Conservation (phyloP, 2,329 filamentous ascomycete species). For the Pezicula radicicola region DNA sequence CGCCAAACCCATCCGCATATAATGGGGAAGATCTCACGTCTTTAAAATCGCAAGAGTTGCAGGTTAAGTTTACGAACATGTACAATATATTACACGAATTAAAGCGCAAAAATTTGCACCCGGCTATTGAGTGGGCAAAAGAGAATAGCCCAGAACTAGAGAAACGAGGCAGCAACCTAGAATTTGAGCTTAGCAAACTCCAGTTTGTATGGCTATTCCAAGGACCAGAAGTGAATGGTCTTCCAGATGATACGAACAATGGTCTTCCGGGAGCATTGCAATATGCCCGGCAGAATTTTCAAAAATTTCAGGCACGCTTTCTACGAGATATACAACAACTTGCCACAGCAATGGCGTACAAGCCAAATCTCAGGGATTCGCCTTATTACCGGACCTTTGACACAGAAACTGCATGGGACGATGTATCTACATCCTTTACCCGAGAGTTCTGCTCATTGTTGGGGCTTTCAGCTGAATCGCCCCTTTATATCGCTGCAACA, state of each 20-base stretch:
- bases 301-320: conserved; percentile 71
- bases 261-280: conserved; percentile 64
- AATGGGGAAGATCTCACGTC: conserved; percentile 44
- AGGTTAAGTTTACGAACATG: conserved; percentile 82
- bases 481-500: conserved; percentile 88
- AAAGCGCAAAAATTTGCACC: conserved; percentile 69
- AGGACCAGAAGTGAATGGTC: conserved; percentile 51
- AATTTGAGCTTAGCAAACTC: conserved; percentile 89
- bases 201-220: conserved; percentile 89
- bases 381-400: conserved; percentile 81
- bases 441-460: conserved; percentile 92
- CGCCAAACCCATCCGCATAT: conserved; percentile 28
- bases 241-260: conserved; percentile 50
- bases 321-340: conserved; percentile 77
- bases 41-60: conserved; percentile 65
- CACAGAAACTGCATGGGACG: conserved; percentile 72
- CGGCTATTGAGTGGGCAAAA: conserved; percentile 85
- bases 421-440: conserved; percentile 84
- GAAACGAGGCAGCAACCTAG: conserved; percentile 81
- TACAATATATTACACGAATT: conserved; percentile 83
- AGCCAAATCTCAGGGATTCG: conserved; percentile 68
- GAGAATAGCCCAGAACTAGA: conserved; percentile 70
- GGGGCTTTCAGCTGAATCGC: conserved; percentile 85
- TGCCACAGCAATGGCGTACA: conserved; percentile 76
- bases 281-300: conserved; percentile 76